A percentile compares a stretch with the other conserved stretches of the same genome.
phyloP scores from a whole-genome alignment of 208 protist genomes.

The Trypanosoma rangeli region DNA sequence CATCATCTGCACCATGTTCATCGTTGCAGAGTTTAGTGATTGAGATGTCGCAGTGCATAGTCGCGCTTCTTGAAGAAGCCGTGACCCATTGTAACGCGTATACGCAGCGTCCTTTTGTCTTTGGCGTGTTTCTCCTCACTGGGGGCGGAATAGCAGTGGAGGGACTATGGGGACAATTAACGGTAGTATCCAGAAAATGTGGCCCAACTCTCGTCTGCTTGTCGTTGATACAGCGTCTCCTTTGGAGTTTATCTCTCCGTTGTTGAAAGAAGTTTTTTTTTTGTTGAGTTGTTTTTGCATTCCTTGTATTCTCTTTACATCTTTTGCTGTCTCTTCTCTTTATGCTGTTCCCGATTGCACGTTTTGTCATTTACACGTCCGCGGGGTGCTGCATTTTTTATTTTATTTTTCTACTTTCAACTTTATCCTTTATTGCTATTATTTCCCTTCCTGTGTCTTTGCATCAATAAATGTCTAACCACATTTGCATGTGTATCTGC shows the following conservation, averaged over 20 bases:
- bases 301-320: neutral
- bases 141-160: constrained; percentile 7
- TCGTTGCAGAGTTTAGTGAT: neutral
- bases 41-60: neutral
- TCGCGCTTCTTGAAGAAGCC: constrained; percentile 13
- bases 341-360: neutral
- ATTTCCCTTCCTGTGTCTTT: neutral
- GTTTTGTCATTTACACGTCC: neutral
- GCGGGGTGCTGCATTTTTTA: neutral
- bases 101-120: constrained; percentile 11
- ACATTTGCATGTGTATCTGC: neutral
- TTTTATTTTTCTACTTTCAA: neutral
- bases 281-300: constrained; percentile 9
- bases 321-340: constrained; percentile 1
- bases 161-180: neutral
- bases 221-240: constrained; percentile 1
- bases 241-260: neutral
- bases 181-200: neutral
- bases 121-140: constrained; percentile 6
- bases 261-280: neutral
- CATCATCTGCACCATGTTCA: neutral
- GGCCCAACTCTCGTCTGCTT: constrained; percentile 3
- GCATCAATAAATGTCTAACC: neutral
- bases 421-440: neutral
- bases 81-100: constrained; percentile 12